Percentiles rank a stretch among this genome's conserved stretches.
These are phyloP conservation scores for Asparagopsis taxiformis DNA, from an alignment of 31 red algal species.

Conservation along the genomic window DNA sequence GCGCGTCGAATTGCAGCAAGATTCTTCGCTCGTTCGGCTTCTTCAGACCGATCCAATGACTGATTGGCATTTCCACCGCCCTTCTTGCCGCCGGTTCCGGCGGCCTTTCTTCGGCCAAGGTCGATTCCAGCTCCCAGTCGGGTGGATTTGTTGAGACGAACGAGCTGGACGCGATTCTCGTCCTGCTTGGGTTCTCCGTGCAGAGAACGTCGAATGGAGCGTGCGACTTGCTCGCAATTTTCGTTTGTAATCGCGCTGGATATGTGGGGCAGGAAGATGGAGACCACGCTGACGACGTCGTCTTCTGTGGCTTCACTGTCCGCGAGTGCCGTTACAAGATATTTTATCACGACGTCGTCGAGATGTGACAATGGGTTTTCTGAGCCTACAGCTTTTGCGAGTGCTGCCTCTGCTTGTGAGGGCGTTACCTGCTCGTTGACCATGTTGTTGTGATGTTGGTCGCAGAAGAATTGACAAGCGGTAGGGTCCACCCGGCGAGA, in stretches of 20 bases:
- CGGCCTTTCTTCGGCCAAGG: background rate
- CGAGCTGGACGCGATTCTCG: slow-evolving; percentile 28
- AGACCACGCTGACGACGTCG: slow-evolving; percentile 48
- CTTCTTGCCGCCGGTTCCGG: background rate
- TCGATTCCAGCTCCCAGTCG: slow-evolving; percentile 67
- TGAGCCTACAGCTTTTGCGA: slow-evolving; percentile 10
- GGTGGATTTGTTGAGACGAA: slow-evolving; percentile 52
- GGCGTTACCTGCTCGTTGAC: slow-evolving; percentile 9
- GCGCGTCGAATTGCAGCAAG: slow-evolving; percentile 52
- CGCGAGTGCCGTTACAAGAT: slow-evolving; percentile 55
- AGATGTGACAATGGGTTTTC: slow-evolving; percentile 42
- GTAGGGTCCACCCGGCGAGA: too few relatives aligned
- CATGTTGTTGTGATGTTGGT: too few relatives aligned
- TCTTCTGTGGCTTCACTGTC: slow-evolving; percentile 58
- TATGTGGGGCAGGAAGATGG: slow-evolving; percentile 64
- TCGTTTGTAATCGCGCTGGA: slow-evolving; percentile 4
- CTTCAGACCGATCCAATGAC: slow-evolving; percentile 78
- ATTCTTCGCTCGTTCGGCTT: slow-evolving; percentile 82
- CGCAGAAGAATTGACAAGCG: too few relatives aligned
- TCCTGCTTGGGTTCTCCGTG: slow-evolving; percentile 50
- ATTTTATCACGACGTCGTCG: slow-evolving; percentile 60
- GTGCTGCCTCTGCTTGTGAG: slow-evolving; percentile 10
- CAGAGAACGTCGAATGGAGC: slow-evolving; percentile 48
- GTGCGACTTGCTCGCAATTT: slow-evolving; percentile 25
- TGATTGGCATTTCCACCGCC: slow-evolving; percentile 74